Percentiles rank a stretch among this genome's conserved stretches.
Conservation (phyloP, 495 filamentous ascomycete species). For the Parmelia sp. region DNA sequence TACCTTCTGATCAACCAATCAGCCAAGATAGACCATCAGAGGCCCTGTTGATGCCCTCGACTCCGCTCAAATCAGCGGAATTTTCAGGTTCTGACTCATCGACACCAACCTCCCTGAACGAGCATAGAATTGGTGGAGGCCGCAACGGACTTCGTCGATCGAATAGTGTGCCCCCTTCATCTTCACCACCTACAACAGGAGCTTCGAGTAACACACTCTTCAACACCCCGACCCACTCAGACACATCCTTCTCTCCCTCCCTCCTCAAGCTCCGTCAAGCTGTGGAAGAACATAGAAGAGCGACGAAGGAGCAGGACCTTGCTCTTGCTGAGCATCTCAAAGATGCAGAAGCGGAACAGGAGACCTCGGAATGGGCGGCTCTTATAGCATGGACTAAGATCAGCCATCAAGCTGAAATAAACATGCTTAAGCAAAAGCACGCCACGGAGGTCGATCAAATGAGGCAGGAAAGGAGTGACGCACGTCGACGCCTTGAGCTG, state of each 20-base stretch:
- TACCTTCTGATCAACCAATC: too few species aligned
- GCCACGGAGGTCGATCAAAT: neutral
- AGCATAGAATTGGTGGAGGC: too few species aligned
- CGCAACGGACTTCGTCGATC: neutral
- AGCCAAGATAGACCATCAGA: neutral
- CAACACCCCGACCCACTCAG: neutral
- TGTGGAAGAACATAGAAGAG: neutral
- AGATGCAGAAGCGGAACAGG: neutral
- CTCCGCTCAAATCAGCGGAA: neutral
- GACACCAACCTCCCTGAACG: neutral
- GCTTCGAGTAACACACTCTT: neutral
- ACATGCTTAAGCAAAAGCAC: neutral
- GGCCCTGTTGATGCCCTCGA: neutral
- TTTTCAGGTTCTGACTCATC: neutral
- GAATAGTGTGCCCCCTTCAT: neutral
- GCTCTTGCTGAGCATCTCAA: neutral
- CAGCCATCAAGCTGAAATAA: neutral
- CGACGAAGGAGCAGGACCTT: too few species aligned
- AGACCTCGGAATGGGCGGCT: neutral
- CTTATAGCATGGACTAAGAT: neutral
- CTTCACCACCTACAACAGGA: neutral
- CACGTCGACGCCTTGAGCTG: neutral
- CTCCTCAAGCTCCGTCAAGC: neutral
- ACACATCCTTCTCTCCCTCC: neutral
- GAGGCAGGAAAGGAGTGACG: neutral